Evolutionary conservation across 139 green algal species (phyloP).

Genomic region (Zygnema circumcarinatum): DNA sequence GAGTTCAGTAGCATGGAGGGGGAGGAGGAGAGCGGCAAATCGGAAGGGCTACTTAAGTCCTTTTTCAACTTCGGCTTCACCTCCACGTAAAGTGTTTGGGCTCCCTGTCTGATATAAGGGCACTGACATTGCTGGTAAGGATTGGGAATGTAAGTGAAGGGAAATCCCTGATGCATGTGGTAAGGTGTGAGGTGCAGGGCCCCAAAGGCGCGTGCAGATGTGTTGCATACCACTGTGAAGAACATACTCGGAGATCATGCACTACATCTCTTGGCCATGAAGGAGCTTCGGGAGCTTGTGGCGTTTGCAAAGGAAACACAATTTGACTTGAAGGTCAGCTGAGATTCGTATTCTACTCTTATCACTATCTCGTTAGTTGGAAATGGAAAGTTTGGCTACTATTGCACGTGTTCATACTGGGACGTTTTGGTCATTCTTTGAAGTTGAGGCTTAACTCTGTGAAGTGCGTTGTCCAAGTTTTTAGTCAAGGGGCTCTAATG

Average conservation of each 20-base stretch:
- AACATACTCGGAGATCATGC: conserved; percentile 58
- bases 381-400: neutral
- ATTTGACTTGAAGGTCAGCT: conserved; percentile 55
- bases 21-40: conserved; percentile 27
- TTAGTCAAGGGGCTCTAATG: too few relatives aligned
- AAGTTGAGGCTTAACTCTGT: neutral
- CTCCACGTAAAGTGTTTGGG: conserved; percentile 9
- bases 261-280: conserved; percentile 10
- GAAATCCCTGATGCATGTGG: neutral
- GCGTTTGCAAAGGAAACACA: conserved; percentile 58
- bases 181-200: conserved; percentile 16
- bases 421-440: neutral
- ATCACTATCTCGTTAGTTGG: neutral
- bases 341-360: too few relatives aligned
- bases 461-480: too few relatives aligned
- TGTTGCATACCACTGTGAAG: conserved; percentile 59
- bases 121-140: neutral
- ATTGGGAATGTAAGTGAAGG: neutral
- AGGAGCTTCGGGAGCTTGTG: conserved; percentile 57
- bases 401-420: neutral
- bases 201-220: conserved; percentile 50
- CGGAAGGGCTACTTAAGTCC: conserved; percentile 49
- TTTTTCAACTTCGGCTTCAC: conserved; percentile 64
- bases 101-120: neutral
- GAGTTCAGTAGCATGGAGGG: conserved; percentile 44